phyloP scores from a whole-genome alignment of 78 protist genomes.

The Dictyostelium brefeldianum region DNA sequence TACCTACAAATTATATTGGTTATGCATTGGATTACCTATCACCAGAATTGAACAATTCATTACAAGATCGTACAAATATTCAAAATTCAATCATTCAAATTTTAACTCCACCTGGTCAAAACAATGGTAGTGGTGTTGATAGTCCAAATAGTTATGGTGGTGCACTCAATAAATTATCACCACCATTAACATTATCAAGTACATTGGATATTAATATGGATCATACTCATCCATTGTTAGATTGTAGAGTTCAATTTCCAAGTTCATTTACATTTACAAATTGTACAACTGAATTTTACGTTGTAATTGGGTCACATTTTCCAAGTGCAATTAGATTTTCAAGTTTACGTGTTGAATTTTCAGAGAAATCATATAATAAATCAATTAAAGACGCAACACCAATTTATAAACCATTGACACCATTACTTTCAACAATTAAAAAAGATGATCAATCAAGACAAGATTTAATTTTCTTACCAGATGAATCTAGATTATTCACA shows the following conservation, averaged over 20 bases:
- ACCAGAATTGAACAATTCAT: slow-evolving; percentile 40
- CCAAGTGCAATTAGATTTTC: slow-evolving; percentile 67
- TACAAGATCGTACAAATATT: slow-evolving; percentile 20
- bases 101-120: not conserved
- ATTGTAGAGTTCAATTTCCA: slow-evolving; percentile 77
- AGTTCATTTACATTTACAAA: slow-evolving; percentile 45
- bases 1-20: slow-evolving; percentile 58
- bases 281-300: slow-evolving; percentile 62
- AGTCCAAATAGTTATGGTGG: not conserved
- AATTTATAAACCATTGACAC: not conserved
- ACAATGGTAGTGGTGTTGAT: too few relatives aligned
- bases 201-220: slow-evolving; percentile 70
- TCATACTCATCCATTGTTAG: slow-evolving; percentile 71
- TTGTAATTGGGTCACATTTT: slow-evolving; percentile 74
- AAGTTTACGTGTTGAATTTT: slow-evolving; percentile 4
- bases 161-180: slow-evolving; percentile 43
- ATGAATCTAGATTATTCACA: slow-evolving; percentile 67
- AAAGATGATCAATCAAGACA: slow-evolving; percentile 17
- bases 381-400: not conserved
- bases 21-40: slow-evolving; percentile 72
- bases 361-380: slow-evolving; percentile 48
- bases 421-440: not conserved
- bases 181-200: slow-evolving; percentile 15
- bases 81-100: slow-evolving; percentile 31
- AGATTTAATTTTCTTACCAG: slow-evolving; percentile 63